A percentile compares a stretch with the other conserved stretches of the same genome.
Evolutionary conservation across 768 basidiomycete genomes (phyloP).

Genomic region (Suillus weaverae): DNA sequence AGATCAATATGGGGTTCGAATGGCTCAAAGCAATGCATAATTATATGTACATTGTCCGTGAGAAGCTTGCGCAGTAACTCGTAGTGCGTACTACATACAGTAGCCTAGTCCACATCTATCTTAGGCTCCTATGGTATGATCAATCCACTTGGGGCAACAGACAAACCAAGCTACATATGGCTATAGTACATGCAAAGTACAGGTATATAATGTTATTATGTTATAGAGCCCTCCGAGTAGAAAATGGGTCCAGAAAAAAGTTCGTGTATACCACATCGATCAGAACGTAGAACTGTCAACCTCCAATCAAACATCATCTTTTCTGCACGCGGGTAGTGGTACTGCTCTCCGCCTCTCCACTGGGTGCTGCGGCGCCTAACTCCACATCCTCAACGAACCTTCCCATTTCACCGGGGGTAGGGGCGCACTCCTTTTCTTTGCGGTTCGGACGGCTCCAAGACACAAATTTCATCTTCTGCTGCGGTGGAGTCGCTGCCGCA

Average conservation of each 20-base stretch:
- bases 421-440: conserved; percentile 25
- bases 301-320: background rate
- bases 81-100: background rate
- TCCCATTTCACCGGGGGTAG: conserved; percentile 29
- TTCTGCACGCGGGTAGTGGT: background rate
- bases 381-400: conserved; percentile 42
- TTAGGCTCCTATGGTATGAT: background rate
- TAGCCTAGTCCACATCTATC: background rate
- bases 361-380: background rate
- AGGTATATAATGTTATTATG: background rate
- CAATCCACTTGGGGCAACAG: background rate
- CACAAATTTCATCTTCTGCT: conserved; percentile 6
- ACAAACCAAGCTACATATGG: background rate
- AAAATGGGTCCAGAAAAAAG: background rate
- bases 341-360: background rate
- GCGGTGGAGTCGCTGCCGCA: conserved; percentile 33
- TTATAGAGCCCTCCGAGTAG: background rate
- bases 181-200: background rate
- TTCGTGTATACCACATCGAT: background rate
- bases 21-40: background rate
- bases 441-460: conserved; percentile 13
- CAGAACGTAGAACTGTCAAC: background rate
- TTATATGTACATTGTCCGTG: background rate
- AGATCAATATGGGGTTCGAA: background rate
- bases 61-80: background rate